Evolutionary conservation across 345 rosid species (phyloP), one percentile per base, ranked within the genome.

Genomic region (Bruguiera parviflora): DNA sequence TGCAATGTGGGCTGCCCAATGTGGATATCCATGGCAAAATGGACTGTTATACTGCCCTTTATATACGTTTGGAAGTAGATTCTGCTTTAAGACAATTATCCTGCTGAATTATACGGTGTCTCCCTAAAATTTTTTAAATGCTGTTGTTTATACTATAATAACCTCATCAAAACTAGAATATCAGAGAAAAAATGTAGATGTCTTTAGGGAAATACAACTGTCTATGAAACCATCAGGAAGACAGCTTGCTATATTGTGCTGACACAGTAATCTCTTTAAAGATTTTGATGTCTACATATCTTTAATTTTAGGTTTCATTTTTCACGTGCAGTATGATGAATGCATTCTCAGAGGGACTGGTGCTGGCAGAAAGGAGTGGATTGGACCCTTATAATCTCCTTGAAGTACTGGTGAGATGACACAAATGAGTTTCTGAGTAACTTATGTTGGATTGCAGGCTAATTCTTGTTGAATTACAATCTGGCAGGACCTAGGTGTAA

Each of bases 331-430:
- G 96, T 67, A 69, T 95, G 97, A 87, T 95, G 99, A 89, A 84
- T 18, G 85, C 99, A 13, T 95, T 92, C 70, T 92, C 99, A 0
- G 96, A 95, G 80, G 99, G 97, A 62, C 87, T 95, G 63, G 96
- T 82, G 47, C 81, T 92, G 76, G 88, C 97, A 21, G 93, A 84
- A 64, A 82, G 81, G 81, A 91, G 93, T 69, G 96, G 96, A 69
- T 81, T 91, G 71, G 77, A 88, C 79, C 89, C 96, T 52, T 82
- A 60, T 53, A 78, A 84, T 71, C 92, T 95, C 65, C 89, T 92
- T 8, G 89, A 83, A 31, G 85, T 90, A 46, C 64, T 95, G 92
- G 97, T 95, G 77, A 81, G 96, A 74, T 24, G 61, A 67, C 61
- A 19, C 51, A 25, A 39, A 1, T 25, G 39, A 47, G 64, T 16